phyloP scores from a whole-genome alignment of 345 rosid genomes.

The Streptanthus diversifolius region DNA sequence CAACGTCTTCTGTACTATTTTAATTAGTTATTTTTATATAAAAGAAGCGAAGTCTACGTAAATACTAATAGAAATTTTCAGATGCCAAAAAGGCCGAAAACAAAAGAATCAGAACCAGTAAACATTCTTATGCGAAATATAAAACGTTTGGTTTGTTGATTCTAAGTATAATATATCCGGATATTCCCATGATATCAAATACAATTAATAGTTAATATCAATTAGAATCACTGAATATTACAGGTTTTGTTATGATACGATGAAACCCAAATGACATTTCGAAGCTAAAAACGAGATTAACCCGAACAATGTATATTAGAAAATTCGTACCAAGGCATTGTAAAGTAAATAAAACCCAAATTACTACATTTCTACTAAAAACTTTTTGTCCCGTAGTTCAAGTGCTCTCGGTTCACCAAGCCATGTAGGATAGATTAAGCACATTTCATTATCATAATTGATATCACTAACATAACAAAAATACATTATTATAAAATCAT shows the following conservation, averaged over 20 bases:
- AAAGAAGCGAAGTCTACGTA: neutral
- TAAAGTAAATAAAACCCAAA: neutral
- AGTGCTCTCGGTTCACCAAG: neutral
- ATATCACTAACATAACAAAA: too few species aligned
- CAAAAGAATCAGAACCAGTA: neutral
- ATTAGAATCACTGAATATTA: neutral
- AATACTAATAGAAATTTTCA: neutral
- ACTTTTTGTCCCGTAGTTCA: neutral
- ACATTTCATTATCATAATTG: neutral
- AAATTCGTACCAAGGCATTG: neutral
- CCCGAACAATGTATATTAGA: neutral
- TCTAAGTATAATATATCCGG: neutral
- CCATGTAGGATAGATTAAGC: neutral
- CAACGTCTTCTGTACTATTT: neutral
- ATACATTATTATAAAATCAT: too few species aligned
- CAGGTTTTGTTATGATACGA: neutral
- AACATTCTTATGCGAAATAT: neutral
- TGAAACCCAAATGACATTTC: neutral
- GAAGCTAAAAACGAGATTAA: neutral
- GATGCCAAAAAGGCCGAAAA: neutral
- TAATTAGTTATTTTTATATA: neutral
- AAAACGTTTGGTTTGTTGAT: conserved; percentile 2
- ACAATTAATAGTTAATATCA: neutral
- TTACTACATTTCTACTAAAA: neutral
- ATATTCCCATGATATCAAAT: conserved; percentile 9